Evolutionary conservation across 768 basidiomycete species (phyloP), one percentile per base, ranked within the genome.

Genomic region (Hemileccinum impolitum): DNA sequence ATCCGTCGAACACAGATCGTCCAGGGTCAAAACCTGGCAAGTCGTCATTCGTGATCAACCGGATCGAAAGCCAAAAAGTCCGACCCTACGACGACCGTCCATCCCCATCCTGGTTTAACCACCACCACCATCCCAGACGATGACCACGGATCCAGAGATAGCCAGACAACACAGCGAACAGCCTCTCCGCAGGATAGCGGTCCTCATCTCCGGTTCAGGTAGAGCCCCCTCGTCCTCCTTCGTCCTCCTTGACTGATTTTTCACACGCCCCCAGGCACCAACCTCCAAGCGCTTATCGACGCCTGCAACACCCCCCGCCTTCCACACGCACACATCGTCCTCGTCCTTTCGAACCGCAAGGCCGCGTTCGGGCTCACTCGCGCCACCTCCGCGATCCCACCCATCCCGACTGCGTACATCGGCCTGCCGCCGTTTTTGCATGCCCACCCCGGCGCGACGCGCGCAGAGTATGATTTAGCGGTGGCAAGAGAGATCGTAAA

Each of bases 211-310:
- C 14, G 84, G 84, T 34, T 81, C 80, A 63, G 84, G 84, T 80
- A n/a, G 48, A 41, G 58, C 53, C 28, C 42, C 18, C 17, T n/a
- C n/a, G n/a, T n/a, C n/a, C n/a, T n/a, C 40, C n/a, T 6, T 13
- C 8, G 15, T 9, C 17, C 21, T 17, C 19, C 25, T 3, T 30
- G 38, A n/a, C 15, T 45, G 32, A 42, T 44, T 26, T 44, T 26
- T 40, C 31, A 36, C 28, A 39, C 37, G 25, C 36, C 14, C 12
- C 10, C 56, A 97, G 95, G 96, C 36, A 88, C 90, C 19, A 99
- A 99, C 70, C 82, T 99, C 11, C 94, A 98, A 71, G 95, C 96
- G 1, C 80, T 98, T 52, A 89, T 99, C 60, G 88, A 97, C 69
- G 91, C 94, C 12, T 79, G 80, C 56, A 75, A 81, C 56, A 89